A percentile compares a stretch with the other conserved stretches of the same genome.
Conservation (phyloP, 2,329 filamentous ascomycete genomes). For the Monilinia vaccinii-corymbosi region DNA sequence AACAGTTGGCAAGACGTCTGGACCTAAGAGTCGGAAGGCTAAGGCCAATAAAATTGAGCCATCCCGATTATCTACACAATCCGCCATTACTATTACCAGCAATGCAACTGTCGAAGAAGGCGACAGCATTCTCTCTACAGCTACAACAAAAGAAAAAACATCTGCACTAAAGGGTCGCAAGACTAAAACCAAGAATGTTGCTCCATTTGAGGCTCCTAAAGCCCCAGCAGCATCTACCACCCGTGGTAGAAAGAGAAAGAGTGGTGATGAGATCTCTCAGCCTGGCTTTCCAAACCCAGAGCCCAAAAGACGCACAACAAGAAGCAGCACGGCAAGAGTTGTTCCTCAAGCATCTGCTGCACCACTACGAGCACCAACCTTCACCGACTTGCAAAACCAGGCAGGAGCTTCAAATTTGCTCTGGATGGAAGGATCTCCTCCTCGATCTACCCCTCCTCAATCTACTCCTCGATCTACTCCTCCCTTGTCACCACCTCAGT, state of each 20-base stretch:
- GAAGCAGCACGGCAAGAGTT: slow-evolving; percentile 35
- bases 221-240: slow-evolving; percentile 27
- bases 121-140: slow-evolving; percentile 39
- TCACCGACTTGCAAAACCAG: slow-evolving; percentile 37
- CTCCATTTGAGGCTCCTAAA: slow-evolving; percentile 37
- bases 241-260: slow-evolving; percentile 25
- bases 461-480: not conserved
- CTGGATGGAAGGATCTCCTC: slow-evolving; percentile 3
- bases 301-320: slow-evolving; percentile 32
- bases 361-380: slow-evolving; percentile 36
- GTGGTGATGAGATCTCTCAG: slow-evolving; percentile 14
- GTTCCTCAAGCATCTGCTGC: slow-evolving; percentile 37
- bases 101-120: slow-evolving; percentile 37
- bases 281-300: slow-evolving; percentile 26
- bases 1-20: slow-evolving; percentile 48
- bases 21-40: slow-evolving; percentile 38
- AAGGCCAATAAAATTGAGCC: slow-evolving; percentile 48
- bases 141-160: not conserved
- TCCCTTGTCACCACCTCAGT: slow-evolving; percentile 33
- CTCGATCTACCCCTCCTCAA: slow-evolving; percentile 2
- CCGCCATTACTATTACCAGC: slow-evolving; percentile 41
- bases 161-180: slow-evolving; percentile 1
- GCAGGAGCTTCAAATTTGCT: not conserved
- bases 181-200: slow-evolving; percentile 44
- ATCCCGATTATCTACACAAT: slow-evolving; percentile 55